These are phyloP conservation scores for Penicillium pancosmium DNA, from an alignment of 495 filamentous ascomycete species.

Conservation along the genomic window DNA sequence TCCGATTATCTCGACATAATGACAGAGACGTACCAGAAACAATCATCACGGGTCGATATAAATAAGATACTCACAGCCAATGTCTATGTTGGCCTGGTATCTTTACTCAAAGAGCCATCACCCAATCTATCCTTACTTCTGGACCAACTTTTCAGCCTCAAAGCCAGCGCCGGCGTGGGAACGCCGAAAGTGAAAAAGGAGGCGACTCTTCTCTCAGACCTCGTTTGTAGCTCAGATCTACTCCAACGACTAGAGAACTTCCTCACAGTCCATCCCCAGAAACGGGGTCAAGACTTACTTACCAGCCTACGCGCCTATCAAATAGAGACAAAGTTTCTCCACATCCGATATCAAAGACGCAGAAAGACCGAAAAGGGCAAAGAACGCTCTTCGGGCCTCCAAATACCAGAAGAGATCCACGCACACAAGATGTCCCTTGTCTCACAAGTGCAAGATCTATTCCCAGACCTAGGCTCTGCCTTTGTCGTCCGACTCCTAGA, in stretches of 20 bases:
- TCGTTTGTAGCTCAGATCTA: slow-evolving; percentile 47
- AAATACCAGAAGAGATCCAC: slow-evolving; percentile 60
- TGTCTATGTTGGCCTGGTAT: slow-evolving; percentile 69
- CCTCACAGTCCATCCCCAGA: slow-evolving; percentile 53
- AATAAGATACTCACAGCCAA: slow-evolving; percentile 67
- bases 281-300: slow-evolving; percentile 46
- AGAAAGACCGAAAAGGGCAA: slow-evolving; percentile 74
- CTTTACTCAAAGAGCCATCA: slow-evolving; percentile 64
- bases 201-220: slow-evolving; percentile 47
- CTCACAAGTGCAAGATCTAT: slow-evolving; percentile 87
- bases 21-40: slow-evolving; percentile 61
- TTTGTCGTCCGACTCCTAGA: slow-evolving; percentile 82
- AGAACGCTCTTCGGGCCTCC: slow-evolving; percentile 45
- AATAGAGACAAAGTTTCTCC: slow-evolving; percentile 50
- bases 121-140: slow-evolving; percentile 71
- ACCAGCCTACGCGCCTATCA: slow-evolving; percentile 48
- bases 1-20: slow-evolving; percentile 84
- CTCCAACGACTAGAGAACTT: slow-evolving; percentile 54
- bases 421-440: slow-evolving; percentile 82
- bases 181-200: slow-evolving; percentile 40
- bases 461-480: slow-evolving; percentile 82
- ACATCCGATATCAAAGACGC: slow-evolving; percentile 56
- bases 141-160: slow-evolving; percentile 82
- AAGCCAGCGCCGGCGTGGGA: slow-evolving; percentile 62
- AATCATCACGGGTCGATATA: slow-evolving; percentile 52